Evolutionary conservation across 192 early-diverging fungal genomes (phyloP).

Genomic region (Dispira simplex): DNA sequence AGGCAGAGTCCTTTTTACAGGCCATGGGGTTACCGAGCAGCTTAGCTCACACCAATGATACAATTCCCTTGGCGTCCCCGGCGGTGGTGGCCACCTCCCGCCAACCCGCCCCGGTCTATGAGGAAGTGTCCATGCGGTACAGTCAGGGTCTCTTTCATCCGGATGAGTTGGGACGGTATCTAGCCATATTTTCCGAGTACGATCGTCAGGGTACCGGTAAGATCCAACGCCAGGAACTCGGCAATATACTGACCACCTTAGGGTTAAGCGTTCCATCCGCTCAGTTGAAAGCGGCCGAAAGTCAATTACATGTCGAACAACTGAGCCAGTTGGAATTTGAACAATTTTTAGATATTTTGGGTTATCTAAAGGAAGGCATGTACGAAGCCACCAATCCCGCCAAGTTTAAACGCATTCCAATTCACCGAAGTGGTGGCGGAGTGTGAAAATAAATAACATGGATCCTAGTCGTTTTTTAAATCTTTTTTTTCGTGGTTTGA

Average conservation of each 20-base stretch:
- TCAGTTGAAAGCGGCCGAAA: constrained; percentile 13
- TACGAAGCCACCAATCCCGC: constrained; percentile 19
- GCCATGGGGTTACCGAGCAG: constrained; percentile 82
- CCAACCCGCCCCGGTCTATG: constrained; percentile 14
- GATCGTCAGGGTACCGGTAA: constrained; percentile 25
- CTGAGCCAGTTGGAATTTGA: constrained; percentile 24
- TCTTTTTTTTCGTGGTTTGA: too few species aligned
- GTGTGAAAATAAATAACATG: constrained; percentile 15
- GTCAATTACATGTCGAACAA: constrained; percentile 11
- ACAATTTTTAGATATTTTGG: constrained; percentile 27
- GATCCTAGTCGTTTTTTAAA: not conserved
- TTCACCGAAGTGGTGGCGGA: constrained; percentile 30
- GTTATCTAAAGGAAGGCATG: constrained; percentile 26
- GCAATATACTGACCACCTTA: constrained; percentile 19
- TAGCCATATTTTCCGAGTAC: constrained; percentile 28
- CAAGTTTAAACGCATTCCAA: constrained; percentile 27
- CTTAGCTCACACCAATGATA: constrained; percentile 18
- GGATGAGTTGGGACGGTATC: constrained; percentile 29
- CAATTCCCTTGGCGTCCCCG: constrained; percentile 3
- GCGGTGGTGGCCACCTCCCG: not conserved
- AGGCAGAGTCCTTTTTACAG: constrained; percentile 59
- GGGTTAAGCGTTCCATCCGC: constrained; percentile 13
- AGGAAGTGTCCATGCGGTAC: constrained; percentile 31
- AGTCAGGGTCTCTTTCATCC: constrained; percentile 30
- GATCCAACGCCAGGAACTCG: constrained; percentile 23